Conservation (phyloP, 148 eudicot species). For the Heliosperma pusillum region DNA sequence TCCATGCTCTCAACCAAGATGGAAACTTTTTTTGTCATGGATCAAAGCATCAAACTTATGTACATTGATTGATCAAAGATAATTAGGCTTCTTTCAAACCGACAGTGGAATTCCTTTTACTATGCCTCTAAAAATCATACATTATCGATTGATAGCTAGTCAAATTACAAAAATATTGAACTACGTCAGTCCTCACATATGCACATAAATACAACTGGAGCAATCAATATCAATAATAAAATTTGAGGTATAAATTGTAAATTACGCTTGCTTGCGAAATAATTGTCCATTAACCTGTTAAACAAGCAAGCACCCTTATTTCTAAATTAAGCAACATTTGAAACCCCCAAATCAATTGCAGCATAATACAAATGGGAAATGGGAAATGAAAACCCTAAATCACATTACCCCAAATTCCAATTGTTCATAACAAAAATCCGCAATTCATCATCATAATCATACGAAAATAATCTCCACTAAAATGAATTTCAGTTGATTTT, state of each 20-base stretch:
- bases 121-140: not conserved
- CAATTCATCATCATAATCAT: not conserved
- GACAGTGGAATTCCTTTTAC: not conserved
- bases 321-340: not conserved
- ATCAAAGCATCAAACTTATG: not conserved
- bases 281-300: not conserved
- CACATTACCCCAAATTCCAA: conserved; percentile 8
- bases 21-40: too few relatives aligned
- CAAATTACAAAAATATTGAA: not conserved
- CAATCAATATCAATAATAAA: too few relatives aligned
- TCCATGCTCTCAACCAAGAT: conserved; percentile 1
- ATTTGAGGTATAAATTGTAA: not conserved
- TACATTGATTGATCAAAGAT: not conserved
- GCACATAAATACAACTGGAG: not conserved
- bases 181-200: not conserved
- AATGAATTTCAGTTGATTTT: not conserved
- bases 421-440: not conserved
- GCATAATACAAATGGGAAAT: not conserved
- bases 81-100: not conserved
- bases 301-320: not conserved
- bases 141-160: not conserved
- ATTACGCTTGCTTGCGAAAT: not conserved
- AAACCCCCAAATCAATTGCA: conserved; percentile 17
- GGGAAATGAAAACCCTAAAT: conserved; percentile 12
- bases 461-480: not conserved